Evolutionary conservation across 139 green algal species (phyloP), one percentile per base, ranked within the genome.

Genomic region (Microglena sp.): DNA sequence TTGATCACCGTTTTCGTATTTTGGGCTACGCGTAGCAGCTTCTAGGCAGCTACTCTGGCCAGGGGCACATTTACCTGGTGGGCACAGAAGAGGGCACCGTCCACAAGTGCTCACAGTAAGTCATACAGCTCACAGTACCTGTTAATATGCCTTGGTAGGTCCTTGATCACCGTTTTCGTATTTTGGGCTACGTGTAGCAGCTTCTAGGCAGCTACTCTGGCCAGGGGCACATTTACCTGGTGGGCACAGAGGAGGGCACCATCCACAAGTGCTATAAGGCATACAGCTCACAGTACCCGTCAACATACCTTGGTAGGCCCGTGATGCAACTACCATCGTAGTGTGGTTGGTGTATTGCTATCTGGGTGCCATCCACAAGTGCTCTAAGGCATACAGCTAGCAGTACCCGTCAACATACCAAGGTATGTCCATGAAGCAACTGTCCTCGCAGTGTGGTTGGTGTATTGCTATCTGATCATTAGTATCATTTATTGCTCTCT

Each of bases 181-280:
- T 15, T 24, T 50, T n/a, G n/a, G n/a, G n/a, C n/a, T n/a, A n/a
- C n/a, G n/a, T n/a, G n/a, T n/a, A n/a, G n/a, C n/a, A n/a, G n/a
- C n/a, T n/a, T n/a, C n/a, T n/a, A n/a, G n/a, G n/a, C n/a, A n/a
- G n/a, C n/a, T n/a, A n/a, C 4, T 43, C 60, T 34, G 45, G 45
- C 22, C 69, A 80, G 33, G 78, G 82, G 34, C 69, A 78, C 65
- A 74, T 92, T 22, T 95, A 95, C 76, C 59, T 95, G 40, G 86
- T 96, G 31, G 90, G 90, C 33, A 92, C 81, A 3, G 89, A 96
- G 73, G 84, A 95, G 71, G 91, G 90, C 22, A 35, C 55, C 18
- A 80, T 97, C 6, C 84, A 94, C 82, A 86, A 90, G 73, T 96
- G 90, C 87, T 89, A 70, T 71, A 93, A 89, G 46, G 86, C 86